phyloP scores from a whole-genome alignment of 73 alveolate species.

The Blepharisma stoltei region DNA sequence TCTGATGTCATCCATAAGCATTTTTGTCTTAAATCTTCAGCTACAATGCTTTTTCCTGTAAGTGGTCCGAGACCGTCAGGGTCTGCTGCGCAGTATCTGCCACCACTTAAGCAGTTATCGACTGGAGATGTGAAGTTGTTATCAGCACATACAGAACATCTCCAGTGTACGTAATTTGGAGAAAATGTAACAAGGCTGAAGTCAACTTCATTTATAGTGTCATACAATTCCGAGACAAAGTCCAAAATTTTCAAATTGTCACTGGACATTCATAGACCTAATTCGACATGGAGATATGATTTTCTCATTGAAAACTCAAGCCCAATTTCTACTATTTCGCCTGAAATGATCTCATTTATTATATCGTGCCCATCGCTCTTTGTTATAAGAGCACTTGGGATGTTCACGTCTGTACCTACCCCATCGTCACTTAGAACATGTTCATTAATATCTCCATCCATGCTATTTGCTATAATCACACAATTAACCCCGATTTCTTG shows the following conservation, averaged over 20 bases:
- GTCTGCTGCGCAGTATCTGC: constrained; percentile 49
- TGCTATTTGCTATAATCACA: constrained; percentile 54
- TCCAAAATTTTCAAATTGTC: constrained; percentile 12
- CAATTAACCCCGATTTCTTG: constrained; percentile 67
- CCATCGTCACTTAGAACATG: constrained; percentile 53
- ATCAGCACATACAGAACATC: constrained; percentile 29
- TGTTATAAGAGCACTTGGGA: constrained; percentile 63
- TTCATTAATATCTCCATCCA: constrained; percentile 47
- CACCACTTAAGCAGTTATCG: constrained; percentile 45
- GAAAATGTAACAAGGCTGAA: constrained; percentile 29
- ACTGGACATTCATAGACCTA: constrained; percentile 48
- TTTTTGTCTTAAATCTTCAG: constrained; percentile 71
- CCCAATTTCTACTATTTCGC: constrained; percentile 28
- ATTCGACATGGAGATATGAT: constrained; percentile 58
- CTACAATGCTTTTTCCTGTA: constrained; percentile 52
- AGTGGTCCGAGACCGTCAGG: constrained; percentile 45
- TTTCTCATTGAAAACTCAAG: constrained; percentile 32
- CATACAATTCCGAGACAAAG: constrained; percentile 41
- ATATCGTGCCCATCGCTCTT: constrained; percentile 52
- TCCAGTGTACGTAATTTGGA: constrained; percentile 31
- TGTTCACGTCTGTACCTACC: constrained; percentile 21
- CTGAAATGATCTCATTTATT: constrained; percentile 40
- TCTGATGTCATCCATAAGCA: constrained; percentile 43
- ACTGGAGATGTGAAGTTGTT: not conserved
- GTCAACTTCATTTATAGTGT: constrained; percentile 31